phyloP scores from a whole-genome alignment of 495 filamentous ascomycete species.

The Penicillium daleae region DNA sequence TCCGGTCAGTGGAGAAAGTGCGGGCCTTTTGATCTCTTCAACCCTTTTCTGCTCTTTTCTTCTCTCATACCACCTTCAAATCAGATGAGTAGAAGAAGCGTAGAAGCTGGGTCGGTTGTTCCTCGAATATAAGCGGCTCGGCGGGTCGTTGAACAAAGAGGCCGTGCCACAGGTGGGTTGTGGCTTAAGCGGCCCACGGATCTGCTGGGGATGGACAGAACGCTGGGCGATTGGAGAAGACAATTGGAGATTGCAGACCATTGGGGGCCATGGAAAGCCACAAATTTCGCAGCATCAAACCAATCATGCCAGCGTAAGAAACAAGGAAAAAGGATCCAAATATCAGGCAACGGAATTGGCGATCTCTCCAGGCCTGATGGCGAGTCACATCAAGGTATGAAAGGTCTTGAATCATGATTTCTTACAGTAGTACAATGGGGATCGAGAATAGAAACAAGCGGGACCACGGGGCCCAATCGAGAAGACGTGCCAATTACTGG shows the following conservation, averaged over 20 bases:
- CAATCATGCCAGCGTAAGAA: slow-evolving; percentile 7
- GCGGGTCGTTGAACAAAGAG: neutral
- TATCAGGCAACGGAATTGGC: neutral
- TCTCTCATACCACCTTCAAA: neutral
- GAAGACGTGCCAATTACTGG: neutral
- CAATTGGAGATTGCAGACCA: slow-evolving; percentile 1
- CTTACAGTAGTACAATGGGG: neutral
- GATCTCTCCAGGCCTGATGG: neutral
- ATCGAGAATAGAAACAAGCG: neutral
- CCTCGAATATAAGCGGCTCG: neutral
- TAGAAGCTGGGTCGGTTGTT: neutral
- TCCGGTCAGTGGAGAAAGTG: slow-evolving; percentile 1
- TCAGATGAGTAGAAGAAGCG: neutral
- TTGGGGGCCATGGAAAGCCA: neutral
- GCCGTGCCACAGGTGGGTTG: slow-evolving; percentile 12
- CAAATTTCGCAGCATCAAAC: neutral
- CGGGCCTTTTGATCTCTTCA: neutral
- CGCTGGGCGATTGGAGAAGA: slow-evolving; percentile 1
- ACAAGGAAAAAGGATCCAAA: neutral
- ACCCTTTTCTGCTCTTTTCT: neutral
- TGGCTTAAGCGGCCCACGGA: slow-evolving; percentile 15
- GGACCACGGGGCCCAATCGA: neutral
- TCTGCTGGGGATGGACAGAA: neutral
- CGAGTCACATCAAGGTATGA: neutral
- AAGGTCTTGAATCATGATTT: neutral